These are phyloP conservation scores for Entomophthora muscae DNA, from an alignment of 371 early-diverging fungal genomes.

Conservation along the genomic window DNA sequence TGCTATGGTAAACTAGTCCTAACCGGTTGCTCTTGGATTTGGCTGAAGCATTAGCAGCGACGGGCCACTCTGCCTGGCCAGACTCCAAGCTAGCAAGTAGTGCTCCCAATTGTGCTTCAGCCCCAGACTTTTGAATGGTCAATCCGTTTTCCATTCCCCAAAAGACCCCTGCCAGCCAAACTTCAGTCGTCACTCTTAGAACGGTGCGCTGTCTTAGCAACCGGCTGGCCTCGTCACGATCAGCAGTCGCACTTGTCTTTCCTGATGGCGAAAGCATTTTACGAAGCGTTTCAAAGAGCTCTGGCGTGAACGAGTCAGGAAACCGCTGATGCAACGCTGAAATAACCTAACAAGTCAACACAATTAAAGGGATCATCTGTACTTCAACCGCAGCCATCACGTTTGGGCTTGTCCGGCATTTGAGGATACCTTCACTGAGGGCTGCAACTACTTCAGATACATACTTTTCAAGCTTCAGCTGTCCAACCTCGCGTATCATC, in stretches of 20 bases:
- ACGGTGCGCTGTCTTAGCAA: constrained; percentile 44
- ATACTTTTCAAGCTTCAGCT: constrained; percentile 88
- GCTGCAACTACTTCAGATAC: constrained; percentile 77
- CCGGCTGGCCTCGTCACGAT: constrained; percentile 65
- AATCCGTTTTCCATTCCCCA: constrained; percentile 48
- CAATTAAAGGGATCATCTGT: no score
- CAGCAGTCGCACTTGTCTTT: constrained; percentile 31
- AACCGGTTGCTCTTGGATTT: neutral
- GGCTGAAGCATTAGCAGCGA: neutral
- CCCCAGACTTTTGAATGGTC: constrained; percentile 24
- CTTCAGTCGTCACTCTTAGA: constrained; percentile 58
- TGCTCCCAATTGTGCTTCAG: constrained; percentile 11
- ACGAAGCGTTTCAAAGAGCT: constrained; percentile 37
- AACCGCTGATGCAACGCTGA: constrained; percentile 85
- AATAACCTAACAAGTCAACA: constrained; percentile 43
- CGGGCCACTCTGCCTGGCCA: constrained; percentile 13
- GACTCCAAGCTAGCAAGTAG: neutral
- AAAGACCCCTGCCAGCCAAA: constrained; percentile 67
- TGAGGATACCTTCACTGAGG: constrained; percentile 52
- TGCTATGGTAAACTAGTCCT: constrained; percentile 14
- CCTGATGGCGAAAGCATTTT: constrained; percentile 30
- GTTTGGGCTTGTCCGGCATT: constrained; percentile 52
- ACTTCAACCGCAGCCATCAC: constrained; percentile 67
- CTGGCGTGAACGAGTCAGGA: constrained; percentile 51
- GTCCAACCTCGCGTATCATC: constrained; percentile 63